Evolutionary conservation across 2,329 filamentous ascomycete species (phyloP), one percentile per base, ranked within the genome.

Genomic region (Neoscytalidium dimidiatum): DNA sequence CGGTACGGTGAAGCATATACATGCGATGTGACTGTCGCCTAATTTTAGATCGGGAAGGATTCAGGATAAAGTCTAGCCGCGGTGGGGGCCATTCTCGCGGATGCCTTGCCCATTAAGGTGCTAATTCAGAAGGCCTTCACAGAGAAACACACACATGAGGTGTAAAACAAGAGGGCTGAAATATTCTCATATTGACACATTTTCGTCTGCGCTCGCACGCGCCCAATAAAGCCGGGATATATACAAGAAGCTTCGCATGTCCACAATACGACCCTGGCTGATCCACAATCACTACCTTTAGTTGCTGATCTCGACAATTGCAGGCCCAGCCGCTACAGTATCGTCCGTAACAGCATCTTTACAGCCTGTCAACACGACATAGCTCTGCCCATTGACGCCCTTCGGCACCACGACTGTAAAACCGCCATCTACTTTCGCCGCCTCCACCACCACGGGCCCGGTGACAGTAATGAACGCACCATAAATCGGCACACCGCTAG

Each of bases 351-450:
- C 68, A 13, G 71, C 72, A 26, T 72, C 74, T 49, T 76, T 74
- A 66, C 78, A 74, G 13, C 68, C 74, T 8, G 79, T 80, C 51
- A 81, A 69, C 57, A 81, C 78, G 26, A 77, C 73, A 64, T 81
- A 81, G 58, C 69, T 77, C 68, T 81, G 79, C 9, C 79, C 79
- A 4, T 72, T 70, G 31, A 77, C 69, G 23, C 68, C 71, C 43
- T 66, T 60, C 4, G 78, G 77, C 13, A 79, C 72, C 6, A 53
- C 60, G 13, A 71, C 72, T 26, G 64, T 44, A 56, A 67, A 70
- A 17, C 65, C 72, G 8, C 71, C 71, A 3, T 68, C 66, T 33
- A 70, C 71, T 31, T 71, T 56, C 8, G 51, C 72, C 5, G 71
- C 72, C 29, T 68, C 67, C 3, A 66, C 63, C 19, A 75, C 77